Evolutionary conservation across 2,329 filamentous ascomycete species (phyloP).

Genomic region (Drechslerella coelobrocha): DNA sequence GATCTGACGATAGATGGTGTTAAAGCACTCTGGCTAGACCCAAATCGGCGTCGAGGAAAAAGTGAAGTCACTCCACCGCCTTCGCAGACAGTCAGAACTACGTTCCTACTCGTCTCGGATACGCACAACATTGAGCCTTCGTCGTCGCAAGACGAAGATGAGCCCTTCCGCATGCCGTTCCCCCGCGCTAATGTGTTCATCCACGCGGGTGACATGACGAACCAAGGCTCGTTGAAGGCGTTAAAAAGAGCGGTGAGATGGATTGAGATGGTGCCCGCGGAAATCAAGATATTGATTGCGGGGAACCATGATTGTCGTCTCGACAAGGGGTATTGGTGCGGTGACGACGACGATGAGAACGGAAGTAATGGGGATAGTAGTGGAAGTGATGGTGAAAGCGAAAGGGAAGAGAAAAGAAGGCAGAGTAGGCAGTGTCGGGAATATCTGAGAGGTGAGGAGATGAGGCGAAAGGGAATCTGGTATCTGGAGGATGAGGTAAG

Average conservation of each 20-base stretch:
- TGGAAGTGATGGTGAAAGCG: conserved; percentile 63
- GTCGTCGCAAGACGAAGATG: neutral
- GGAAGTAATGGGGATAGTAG: conserved; percentile 66
- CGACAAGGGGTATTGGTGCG: conserved; percentile 67
- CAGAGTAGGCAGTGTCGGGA: conserved; percentile 62
- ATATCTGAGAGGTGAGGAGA: conserved; percentile 59
- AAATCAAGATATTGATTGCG: conserved; percentile 62
- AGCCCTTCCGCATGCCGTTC: conserved; percentile 57
- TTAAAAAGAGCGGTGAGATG: conserved; percentile 69
- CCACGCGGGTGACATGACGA: conserved; percentile 78
- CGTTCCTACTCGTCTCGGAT: conserved; percentile 65
- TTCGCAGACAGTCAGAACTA: conserved; percentile 17
- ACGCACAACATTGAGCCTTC: conserved; percentile 67
- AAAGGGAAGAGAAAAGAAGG: conserved; percentile 8
- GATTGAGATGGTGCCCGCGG: conserved; percentile 72
- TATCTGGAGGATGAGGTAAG: conserved; percentile 70
- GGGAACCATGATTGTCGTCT: conserved; percentile 79
- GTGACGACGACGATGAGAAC: conserved; percentile 67
- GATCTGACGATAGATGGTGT: neutral
- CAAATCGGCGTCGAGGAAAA: neutral
- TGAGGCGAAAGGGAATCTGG: conserved; percentile 63
- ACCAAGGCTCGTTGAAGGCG: conserved; percentile 68
- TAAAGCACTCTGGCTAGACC: neutral
- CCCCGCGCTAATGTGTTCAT: conserved; percentile 76
- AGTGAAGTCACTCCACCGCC: neutral